These are phyloP conservation scores for Fusarium transvaalense DNA, from an alignment of 2,329 filamentous ascomycete species.

Conservation along the genomic window DNA sequence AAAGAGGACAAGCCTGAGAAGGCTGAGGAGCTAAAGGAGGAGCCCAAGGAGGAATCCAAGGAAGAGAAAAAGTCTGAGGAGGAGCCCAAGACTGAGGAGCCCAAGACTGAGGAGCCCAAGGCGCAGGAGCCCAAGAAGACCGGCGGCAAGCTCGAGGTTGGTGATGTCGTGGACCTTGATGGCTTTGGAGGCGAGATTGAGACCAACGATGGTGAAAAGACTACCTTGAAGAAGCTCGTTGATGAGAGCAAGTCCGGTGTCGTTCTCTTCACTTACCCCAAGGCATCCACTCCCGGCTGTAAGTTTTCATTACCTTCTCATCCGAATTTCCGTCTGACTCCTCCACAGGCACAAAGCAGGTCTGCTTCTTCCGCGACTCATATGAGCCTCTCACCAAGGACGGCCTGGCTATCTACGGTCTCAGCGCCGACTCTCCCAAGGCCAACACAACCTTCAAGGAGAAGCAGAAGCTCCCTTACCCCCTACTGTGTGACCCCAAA, in stretches of 20 bases:
- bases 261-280: constrained; percentile 95
- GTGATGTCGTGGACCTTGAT: constrained; percentile 68
- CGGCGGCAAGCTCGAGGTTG: constrained; percentile 61
- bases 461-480: constrained; percentile 90
- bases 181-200: constrained; percentile 79
- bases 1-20: constrained; percentile 53
- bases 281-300: constrained; percentile 95
- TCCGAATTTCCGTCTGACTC: constrained; percentile 12
- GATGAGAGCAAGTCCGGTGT: constrained; percentile 87
- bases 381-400: constrained; percentile 80
- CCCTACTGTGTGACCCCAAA: constrained; percentile 85
- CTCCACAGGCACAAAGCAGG: constrained; percentile 87
- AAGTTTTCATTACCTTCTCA: constrained; percentile 57
- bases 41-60: constrained; percentile 34
- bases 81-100: constrained; percentile 44
- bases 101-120: constrained; percentile 50
- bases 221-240: constrained; percentile 82
- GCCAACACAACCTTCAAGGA: constrained; percentile 93
- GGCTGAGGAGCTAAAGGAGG: constrained; percentile 49
- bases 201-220: constrained; percentile 85
- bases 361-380: constrained; percentile 90
- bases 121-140: constrained; percentile 52
- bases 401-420: constrained; percentile 88
- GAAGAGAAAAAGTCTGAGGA: constrained; percentile 30
- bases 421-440: constrained; percentile 89